Evolutionary conservation across 768 basidiomycete genomes (phyloP), one percentile per base, ranked within the genome.

Genomic region (Boletus pseudopeckii): DNA sequence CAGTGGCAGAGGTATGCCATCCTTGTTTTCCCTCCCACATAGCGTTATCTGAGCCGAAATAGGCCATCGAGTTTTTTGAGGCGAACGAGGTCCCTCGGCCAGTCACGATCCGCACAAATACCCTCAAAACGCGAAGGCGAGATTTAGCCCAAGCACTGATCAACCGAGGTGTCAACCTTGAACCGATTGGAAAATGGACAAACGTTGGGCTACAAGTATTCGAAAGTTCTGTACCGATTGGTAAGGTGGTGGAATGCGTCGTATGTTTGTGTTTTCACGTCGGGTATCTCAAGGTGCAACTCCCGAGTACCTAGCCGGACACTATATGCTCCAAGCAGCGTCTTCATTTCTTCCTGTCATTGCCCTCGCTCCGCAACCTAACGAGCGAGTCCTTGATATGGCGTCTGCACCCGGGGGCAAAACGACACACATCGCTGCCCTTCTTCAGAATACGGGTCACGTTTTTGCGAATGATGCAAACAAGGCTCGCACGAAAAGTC

Each of bases 291-390:
- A 60, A 86, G 86, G 90, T 69, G 97, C 97, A 7, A 98, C 97
- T 2, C 97, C 97, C 11, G 97, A 99, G 74, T 99, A 99, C 72
- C 84, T 99, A 37, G 94, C 97, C 0, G 97, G 97, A 3, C 95
- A 99, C 69, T 99, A 99, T 73, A 98, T 99, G 92, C 88, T 98
- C 24, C 97, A 99, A 77, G 92, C 97, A 7, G 97, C 97, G 11
- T 96, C 94, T 6, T 98, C 97, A 1, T 98, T 99, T 80, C 81
- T 99, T n/a, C 97, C 97, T 50, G 97, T 98, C 65, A 95, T 98
- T 58, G 92, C 97, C 4, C 86, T 99, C 37, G 78, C 83, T 24
- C 97, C 97, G 6, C 89, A 95, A 65, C 92, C 93, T 2, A 82
- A 90, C 55, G 97, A 98, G 66, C 88, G 95, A 11, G 83, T 98